Conservation (phyloP, 176 grass and related monocot genomes). For the Dactylis glomerata region DNA sequence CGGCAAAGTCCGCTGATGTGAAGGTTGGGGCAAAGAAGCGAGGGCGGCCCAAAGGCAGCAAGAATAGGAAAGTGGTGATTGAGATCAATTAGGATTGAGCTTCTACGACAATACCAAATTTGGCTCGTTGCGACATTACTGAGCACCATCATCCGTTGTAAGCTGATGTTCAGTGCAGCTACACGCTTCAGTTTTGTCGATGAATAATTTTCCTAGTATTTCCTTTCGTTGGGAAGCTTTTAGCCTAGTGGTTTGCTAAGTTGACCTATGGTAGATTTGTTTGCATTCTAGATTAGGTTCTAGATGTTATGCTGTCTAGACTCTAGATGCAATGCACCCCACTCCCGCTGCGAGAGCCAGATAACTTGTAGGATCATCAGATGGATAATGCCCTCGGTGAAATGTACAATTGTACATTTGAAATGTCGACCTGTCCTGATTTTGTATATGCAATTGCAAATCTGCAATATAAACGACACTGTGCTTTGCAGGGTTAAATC, state of each 20-base stretch:
- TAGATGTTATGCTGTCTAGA: constrained; percentile 20
- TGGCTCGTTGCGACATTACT: neutral
- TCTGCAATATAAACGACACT: neutral
- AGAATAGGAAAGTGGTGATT: constrained; percentile 32
- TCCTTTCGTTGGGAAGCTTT: neutral
- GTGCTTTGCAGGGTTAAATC: neutral
- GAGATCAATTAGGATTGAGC: constrained; percentile 12
- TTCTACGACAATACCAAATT: neutral
- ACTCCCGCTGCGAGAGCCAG: neutral
- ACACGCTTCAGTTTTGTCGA: neutral
- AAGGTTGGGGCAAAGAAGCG: constrained; percentile 10
- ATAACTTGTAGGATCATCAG: constrained; percentile 22
- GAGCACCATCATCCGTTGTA: neutral
- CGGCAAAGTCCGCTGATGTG: neutral
- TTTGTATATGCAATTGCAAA: neutral
- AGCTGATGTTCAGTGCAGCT: neutral
- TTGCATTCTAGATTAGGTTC: neutral
- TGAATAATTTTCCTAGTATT: neutral
- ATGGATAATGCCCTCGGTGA: neutral
- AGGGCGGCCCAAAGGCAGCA: constrained; percentile 22
- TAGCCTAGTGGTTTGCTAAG: neutral
- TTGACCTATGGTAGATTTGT: neutral
- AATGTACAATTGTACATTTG: constrained; percentile 23
- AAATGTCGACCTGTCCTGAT: neutral
- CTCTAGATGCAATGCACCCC: neutral